Percentiles rank a stretch among this genome's conserved stretches.
Conservation (phyloP, 345 rosid species). For the Cochlearia excelsa region DNA sequence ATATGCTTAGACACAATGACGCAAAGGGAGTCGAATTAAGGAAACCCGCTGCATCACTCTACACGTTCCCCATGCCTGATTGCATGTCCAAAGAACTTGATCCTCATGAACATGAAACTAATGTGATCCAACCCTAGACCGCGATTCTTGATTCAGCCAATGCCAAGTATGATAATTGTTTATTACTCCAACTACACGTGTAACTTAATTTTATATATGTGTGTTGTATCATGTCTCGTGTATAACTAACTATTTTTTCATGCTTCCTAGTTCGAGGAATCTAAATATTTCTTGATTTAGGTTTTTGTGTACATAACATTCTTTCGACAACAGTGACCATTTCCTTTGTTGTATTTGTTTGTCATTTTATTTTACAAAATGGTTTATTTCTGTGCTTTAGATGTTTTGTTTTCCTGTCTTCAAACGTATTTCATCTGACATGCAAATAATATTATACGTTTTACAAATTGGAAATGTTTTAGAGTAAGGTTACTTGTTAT, state of each 20-base stretch:
- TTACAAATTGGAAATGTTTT: too few relatives aligned
- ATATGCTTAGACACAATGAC: conserved; percentile 72
- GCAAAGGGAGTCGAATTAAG: conserved; percentile 65
- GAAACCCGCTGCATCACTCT: conserved; percentile 68
- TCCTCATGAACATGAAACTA: conserved; percentile 2
- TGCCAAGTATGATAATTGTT: conserved; percentile 22
- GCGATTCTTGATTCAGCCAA: conserved; percentile 4
- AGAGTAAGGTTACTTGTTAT: too few relatives aligned
- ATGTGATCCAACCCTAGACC: conserved; percentile 1
- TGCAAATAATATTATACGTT: too few relatives aligned
- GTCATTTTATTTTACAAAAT: too few relatives aligned
- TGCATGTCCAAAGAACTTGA: conserved; percentile 77
- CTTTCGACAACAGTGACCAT: background rate
- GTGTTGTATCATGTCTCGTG: conserved; percentile 24
- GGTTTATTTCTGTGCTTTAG: too few relatives aligned
- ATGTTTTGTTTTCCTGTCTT: too few relatives aligned
- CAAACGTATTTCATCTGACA: too few relatives aligned
- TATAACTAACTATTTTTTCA: background rate
- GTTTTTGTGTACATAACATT: conserved; percentile 31
- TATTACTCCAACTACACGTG: conserved; percentile 25
- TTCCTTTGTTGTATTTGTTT: too few relatives aligned
- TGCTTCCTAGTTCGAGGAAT: conserved; percentile 11
- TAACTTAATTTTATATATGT: conserved; percentile 17
- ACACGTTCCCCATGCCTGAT: conserved; percentile 94
- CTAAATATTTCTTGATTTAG: conserved; percentile 8